A percentile compares a stretch with the other conserved stretches of the same genome.
phyloP scores from a whole-genome alignment of 768 basidiomycete species.

The Russula dissimulans region DNA sequence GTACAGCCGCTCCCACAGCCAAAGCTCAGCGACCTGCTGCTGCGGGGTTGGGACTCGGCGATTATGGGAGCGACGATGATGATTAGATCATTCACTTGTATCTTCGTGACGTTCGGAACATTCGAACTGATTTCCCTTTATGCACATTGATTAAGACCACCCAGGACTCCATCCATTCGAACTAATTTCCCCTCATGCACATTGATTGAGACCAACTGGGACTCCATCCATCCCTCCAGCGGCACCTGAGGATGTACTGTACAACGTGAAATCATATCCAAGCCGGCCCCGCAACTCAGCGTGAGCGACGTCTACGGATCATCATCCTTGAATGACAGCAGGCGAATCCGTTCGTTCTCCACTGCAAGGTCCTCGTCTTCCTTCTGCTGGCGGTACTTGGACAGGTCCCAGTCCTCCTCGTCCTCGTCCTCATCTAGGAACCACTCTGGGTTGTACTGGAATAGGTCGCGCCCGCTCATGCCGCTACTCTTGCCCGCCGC shows the following conservation, averaged over 20 bases:
- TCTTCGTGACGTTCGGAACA: background rate
- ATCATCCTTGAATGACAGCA: constrained; percentile 29
- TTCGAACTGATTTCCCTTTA: too few relatives aligned
- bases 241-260: background rate
- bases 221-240: background rate
- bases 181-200: too few relatives aligned
- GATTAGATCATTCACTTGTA: constrained; percentile 22
- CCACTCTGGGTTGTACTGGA: constrained; percentile 95
- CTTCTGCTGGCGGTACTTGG: constrained; percentile 50
- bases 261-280: background rate
- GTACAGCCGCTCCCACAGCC: constrained; percentile 21
- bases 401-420: constrained; percentile 42
- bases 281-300: constrained; percentile 22
- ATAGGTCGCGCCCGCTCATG: constrained; percentile 96
- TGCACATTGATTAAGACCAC: too few relatives aligned
- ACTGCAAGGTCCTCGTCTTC: constrained; percentile 49
- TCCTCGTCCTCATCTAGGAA: constrained; percentile 67
- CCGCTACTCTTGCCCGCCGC: constrained; percentile 86
- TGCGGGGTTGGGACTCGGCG: constrained; percentile 53
- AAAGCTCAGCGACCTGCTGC: constrained; percentile 29
- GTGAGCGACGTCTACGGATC: constrained; percentile 25
- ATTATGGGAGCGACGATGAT: constrained; percentile 74
- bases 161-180: background rate
- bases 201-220: background rate
- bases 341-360: constrained; percentile 45